Evolutionary conservation across 495 filamentous ascomycete species (phyloP).

Genomic region (Lophiotrema nucula): DNA sequence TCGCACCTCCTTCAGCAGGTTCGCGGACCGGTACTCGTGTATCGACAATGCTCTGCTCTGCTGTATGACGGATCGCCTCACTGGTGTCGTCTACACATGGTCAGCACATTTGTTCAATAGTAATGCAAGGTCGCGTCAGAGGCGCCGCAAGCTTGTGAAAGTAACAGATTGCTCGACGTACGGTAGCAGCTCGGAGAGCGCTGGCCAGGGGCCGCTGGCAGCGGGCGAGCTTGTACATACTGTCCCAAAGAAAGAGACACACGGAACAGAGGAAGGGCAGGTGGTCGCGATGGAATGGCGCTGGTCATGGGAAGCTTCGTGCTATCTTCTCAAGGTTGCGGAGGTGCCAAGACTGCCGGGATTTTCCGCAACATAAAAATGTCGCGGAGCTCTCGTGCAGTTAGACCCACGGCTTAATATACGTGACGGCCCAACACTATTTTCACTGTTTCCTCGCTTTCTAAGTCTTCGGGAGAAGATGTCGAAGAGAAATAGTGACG

Average conservation of each 20-base stretch:
- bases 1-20: conserved; percentile 78
- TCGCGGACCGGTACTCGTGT: conserved; percentile 94
- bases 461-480: conserved; percentile 4
- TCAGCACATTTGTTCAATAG: conserved; percentile 31
- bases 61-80: conserved; percentile 54
- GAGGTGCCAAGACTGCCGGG: conserved; percentile 28
- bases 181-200: conserved; percentile 64
- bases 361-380: conserved; percentile 27
- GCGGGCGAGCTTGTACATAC: conserved; percentile 74
- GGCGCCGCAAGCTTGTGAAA: conserved; percentile 15
- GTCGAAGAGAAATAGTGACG: conserved; percentile 34
- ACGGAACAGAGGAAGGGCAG: conserved; percentile 33
- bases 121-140: conserved; percentile 23
- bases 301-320: conserved; percentile 7
- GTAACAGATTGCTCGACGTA: conserved; percentile 44
- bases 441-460: not conserved
- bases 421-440: conserved; percentile 10
- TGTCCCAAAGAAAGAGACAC: conserved; percentile 3
- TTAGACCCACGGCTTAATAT: conserved; percentile 27
- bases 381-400: conserved; percentile 10
- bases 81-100: conserved; percentile 47
- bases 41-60: conserved; percentile 90
- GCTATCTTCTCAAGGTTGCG: conserved; percentile 14
- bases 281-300: conserved; percentile 5
- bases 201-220: conserved; percentile 64